Percentiles rank a stretch among this genome's conserved stretches.
phyloP scores from a whole-genome alignment of 371 early-diverging fungal genomes.

The Neoconidiobolus thromboides region DNA sequence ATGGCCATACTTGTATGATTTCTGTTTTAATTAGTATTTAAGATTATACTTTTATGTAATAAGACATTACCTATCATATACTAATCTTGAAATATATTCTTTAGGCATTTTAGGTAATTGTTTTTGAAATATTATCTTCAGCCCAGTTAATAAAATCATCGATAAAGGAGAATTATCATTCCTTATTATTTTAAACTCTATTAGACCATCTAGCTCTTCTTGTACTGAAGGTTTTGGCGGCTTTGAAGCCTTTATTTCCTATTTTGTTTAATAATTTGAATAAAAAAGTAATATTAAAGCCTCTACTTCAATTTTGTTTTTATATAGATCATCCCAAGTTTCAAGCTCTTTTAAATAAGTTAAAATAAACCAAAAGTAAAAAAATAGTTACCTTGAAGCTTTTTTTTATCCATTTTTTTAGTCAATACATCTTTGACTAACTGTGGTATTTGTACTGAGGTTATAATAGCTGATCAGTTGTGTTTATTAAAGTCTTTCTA shows the following conservation, averaged over 20 bases:
- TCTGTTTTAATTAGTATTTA: conserved; percentile 15
- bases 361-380: too few relatives aligned
- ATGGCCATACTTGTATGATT: conserved; percentile 71
- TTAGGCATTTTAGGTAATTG: conserved; percentile 99
- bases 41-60: neutral
- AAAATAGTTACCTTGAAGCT: too few relatives aligned
- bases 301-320: too few relatives aligned
- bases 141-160: conserved; percentile 50
- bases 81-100: conserved; percentile 94
- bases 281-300: too few relatives aligned
- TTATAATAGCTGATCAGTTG: too few relatives aligned
- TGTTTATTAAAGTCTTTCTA: too few relatives aligned
- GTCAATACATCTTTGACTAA: too few relatives aligned
- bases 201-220: conserved; percentile 48
- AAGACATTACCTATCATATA: conserved; percentile 63
- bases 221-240: conserved; percentile 20
- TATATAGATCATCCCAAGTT: too few relatives aligned
- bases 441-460: too few relatives aligned
- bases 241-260: conserved; percentile 13
- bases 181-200: conserved; percentile 36
- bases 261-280: neutral
- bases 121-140: conserved; percentile 92
- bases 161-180: neutral
- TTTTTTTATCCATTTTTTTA: too few relatives aligned
- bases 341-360: too few relatives aligned